Evolutionary conservation across 768 basidiomycete species (phyloP).

Genomic region (Xerocomus potaroensis): DNA sequence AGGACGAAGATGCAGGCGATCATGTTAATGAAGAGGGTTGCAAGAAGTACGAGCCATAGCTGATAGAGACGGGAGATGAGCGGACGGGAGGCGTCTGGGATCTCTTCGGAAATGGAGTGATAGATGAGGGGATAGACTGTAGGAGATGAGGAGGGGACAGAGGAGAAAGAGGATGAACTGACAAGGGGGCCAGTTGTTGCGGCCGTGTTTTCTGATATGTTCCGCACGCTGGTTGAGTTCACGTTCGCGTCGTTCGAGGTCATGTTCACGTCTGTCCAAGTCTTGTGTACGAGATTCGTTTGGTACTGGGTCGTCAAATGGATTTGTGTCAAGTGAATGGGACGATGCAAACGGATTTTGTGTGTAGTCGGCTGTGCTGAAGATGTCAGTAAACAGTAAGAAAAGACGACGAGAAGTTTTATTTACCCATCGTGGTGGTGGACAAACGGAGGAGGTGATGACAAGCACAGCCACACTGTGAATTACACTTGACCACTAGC

Average conservation of each 20-base stretch:
- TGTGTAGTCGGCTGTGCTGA: conserved; percentile 31
- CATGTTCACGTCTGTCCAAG: conserved; percentile 72
- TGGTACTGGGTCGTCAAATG: conserved; percentile 79
- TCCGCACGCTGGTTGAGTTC: conserved; percentile 69
- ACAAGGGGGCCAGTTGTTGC: conserved; percentile 95
- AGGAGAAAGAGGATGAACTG: conserved; percentile 29
- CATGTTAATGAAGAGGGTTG: conserved; percentile 83
- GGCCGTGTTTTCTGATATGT: conserved; percentile 66
- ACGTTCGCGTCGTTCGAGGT: conserved; percentile 73
- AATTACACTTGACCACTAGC: too few relatives aligned
- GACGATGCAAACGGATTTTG: conserved; percentile 85
- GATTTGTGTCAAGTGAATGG: conserved; percentile 82
- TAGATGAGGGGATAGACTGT: conserved; percentile 91
- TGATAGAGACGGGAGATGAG: conserved; percentile 86
- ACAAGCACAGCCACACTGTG: too few relatives aligned
- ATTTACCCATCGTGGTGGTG: too few relatives aligned
- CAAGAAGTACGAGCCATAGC: conserved; percentile 87
- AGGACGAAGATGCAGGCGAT: conserved; percentile 86
- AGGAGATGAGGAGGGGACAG: conserved; percentile 18
- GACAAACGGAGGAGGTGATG: too few relatives aligned
- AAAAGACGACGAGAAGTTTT: too few relatives aligned
- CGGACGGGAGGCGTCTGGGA: conserved; percentile 73
- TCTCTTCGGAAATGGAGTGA: conserved; percentile 89
- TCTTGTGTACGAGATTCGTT: conserved; percentile 51
- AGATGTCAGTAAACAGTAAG: conserved; percentile 10